These are phyloP conservation scores for Digitaria exilis DNA, from an alignment of 202 grass and related monocot genomes.

Conservation along the genomic window DNA sequence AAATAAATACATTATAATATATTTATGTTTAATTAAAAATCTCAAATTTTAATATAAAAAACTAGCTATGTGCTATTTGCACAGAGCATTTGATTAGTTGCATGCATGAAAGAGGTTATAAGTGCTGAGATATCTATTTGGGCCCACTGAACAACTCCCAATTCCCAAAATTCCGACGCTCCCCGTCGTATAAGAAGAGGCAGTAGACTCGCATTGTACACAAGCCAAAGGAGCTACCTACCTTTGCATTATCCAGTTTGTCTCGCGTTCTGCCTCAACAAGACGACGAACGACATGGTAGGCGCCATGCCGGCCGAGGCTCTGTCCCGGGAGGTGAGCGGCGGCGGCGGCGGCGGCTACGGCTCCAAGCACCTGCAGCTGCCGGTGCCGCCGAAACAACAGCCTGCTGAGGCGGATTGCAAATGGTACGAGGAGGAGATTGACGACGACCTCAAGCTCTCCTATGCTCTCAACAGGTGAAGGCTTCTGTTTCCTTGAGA, in stretches of 20 bases:
- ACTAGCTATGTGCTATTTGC: no score
- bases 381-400: conserved; percentile 1
- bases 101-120: no score
- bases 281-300: conserved; percentile 19
- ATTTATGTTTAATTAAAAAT: no score
- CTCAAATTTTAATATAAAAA: no score
- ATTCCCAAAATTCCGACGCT: no score
- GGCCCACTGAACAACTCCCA: no score
- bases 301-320: conserved; percentile 11
- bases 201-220: no score
- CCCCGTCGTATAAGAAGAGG: no score
- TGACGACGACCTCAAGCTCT: conserved; percentile 72
- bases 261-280: neutral
- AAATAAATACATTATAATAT: no score
- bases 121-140: no score
- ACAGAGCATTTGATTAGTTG: no score
- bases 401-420: conserved; percentile 22
- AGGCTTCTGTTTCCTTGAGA: no score
- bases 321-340: neutral
- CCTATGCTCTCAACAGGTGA: conserved; percentile 72
- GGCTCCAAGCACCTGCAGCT: neutral
- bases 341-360: conserved; percentile 1
- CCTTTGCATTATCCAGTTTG: neutral
- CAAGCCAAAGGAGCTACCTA: neutral
- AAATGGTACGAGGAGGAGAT: conserved; percentile 91